Conservation (phyloP, 2,329 filamentous ascomycete genomes). For the Pyrenophora graminea region DNA sequence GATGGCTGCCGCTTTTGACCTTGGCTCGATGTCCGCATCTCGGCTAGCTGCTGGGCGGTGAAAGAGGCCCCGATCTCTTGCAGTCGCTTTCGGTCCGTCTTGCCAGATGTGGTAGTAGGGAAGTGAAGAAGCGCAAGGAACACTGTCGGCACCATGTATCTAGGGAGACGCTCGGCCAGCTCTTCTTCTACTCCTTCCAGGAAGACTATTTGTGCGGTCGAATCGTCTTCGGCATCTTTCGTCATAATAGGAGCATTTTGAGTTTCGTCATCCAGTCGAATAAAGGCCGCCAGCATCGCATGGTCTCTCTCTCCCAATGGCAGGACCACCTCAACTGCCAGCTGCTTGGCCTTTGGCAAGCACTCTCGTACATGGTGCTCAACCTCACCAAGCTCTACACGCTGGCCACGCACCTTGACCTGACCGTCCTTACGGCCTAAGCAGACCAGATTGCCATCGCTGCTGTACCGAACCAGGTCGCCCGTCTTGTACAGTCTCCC, state of each 20-base stretch:
- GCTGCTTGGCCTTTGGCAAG: not conserved
- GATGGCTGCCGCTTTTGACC: not conserved
- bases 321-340: not conserved
- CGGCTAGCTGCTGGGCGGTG: constrained; percentile 3
- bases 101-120: no score
- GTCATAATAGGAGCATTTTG: no score
- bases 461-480: not conserved
- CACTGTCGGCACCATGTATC: constrained; percentile 3
- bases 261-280: not conserved
- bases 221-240: no score
- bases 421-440: no score
- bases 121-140: no score
- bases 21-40: not conserved
- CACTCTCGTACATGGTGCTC: not conserved
- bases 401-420: constrained; percentile 28
- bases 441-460: no score
- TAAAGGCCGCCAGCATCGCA: not conserved
- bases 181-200: no score
- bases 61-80: not conserved
- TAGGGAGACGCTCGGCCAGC: no score
- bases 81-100: no score
- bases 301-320: not conserved
- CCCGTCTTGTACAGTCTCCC: constrained; percentile 9
- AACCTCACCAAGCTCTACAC: no score
- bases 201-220: no score